Base-by-base conservation (phyloP, 164 flowering plant genomes). In the Houttuynia cordata region DNA sequence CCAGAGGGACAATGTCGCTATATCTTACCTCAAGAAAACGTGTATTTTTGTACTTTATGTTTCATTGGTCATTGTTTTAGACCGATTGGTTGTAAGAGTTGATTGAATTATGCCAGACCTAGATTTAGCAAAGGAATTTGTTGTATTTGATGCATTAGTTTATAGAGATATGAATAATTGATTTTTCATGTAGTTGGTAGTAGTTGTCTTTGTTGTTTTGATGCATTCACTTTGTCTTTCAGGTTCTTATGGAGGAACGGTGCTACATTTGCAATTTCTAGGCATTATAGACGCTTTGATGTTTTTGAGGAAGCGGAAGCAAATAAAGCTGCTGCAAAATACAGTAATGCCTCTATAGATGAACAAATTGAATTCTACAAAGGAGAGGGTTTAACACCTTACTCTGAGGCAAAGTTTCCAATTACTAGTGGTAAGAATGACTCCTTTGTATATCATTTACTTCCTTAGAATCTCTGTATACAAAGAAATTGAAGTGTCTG, bases 301-400 rank as follows among this genome's bases (percentile, higher is more conserved):
- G 96, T 93, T 59, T 86, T 86, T 78, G 80, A 74, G 61, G 98
- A 93, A 74, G 98, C 97, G 63, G 96, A 86, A 64, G 98, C 98
- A 49, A 90, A 93, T 67, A 89, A 89, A 80, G 97, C 85, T 67
- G 97, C 85, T n/a, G 88, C 85, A 60, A 93, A 93, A 53, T 93
- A 90, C 65, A 85, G 79, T 51, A 93, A 90, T 71, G 62, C 82
- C 53, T 90, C 99, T 56, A 90, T 93, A 68, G 93, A 93, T 74
- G 57, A 52, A 66, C 99, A 93, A 74, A 69, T 93, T 51, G 81
- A 86, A 13, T 93, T 93, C 60, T 93, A 93, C 64, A 82, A 66
- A 71, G 72, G 60, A 17, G 99, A 93, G 73, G 99, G 99, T 42
- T 67, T 93, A 64, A 86, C 85, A 21, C 96, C 91, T 24, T 93